phyloP scores from a whole-genome alignment of 2,329 filamentous ascomycete species.

The Diplodia sapinea region DNA sequence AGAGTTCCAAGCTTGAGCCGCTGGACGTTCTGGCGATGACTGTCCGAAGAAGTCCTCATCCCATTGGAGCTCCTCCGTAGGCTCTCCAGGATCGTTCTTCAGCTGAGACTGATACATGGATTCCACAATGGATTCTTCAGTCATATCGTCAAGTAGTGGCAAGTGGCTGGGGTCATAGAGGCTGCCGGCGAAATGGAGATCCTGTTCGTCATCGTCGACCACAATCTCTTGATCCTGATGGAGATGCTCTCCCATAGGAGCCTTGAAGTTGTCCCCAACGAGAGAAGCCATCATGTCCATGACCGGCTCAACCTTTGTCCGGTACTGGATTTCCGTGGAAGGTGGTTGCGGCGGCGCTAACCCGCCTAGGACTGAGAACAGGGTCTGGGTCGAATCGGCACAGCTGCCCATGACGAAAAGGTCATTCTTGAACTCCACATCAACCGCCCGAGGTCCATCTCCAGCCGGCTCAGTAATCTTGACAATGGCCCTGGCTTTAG shows the following conservation, averaged over 20 bases:
- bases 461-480: slow-evolving; percentile 63
- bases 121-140: slow-evolving; percentile 43
- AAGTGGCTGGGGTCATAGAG: slow-evolving; percentile 57
- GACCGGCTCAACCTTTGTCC: slow-evolving; percentile 83
- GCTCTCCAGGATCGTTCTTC: not conserved
- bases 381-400: slow-evolving; percentile 93
- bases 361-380: slow-evolving; percentile 78
- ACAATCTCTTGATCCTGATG: slow-evolving; percentile 42
- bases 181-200: slow-evolving; percentile 59
- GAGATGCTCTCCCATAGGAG: slow-evolving; percentile 60
- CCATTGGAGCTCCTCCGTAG: slow-evolving; percentile 67
- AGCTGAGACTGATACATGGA: slow-evolving; percentile 47
- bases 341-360: slow-evolving; percentile 83
- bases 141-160: slow-evolving; percentile 47
- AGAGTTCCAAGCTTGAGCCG: slow-evolving; percentile 81
- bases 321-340: slow-evolving; percentile 81
- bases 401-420: slow-evolving; percentile 92
- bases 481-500: slow-evolving; percentile 74
- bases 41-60: slow-evolving; percentile 78
- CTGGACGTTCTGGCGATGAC: slow-evolving; percentile 65
- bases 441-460: slow-evolving; percentile 69
- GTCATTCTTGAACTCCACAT: slow-evolving; percentile 83
- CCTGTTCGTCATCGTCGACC: slow-evolving; percentile 50
- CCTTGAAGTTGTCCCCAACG: slow-evolving; percentile 79
- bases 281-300: slow-evolving; percentile 90